A percentile compares a stretch with the other conserved stretches of the same genome.
Evolutionary conservation across 2,329 filamentous ascomycete genomes (phyloP).

Genomic region (Blumeriella jaapii): DNA sequence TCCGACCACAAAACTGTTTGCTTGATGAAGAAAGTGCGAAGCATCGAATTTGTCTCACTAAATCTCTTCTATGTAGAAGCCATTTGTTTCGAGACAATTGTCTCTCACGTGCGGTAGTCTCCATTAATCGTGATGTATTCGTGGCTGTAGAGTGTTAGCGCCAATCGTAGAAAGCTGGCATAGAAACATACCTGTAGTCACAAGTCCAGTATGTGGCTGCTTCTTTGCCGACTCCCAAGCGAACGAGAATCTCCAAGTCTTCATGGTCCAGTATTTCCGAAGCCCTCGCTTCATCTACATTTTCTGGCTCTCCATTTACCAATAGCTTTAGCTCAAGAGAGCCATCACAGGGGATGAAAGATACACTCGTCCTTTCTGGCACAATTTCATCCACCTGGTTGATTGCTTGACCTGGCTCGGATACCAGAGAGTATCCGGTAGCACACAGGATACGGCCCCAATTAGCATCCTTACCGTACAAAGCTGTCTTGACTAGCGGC

Average conservation of each 20-base stretch:
- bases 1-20: too few species aligned
- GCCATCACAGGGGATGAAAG: slow-evolving; percentile 69
- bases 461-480: slow-evolving; percentile 96
- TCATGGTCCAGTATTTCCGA: slow-evolving; percentile 68
- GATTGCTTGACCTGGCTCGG: slow-evolving; percentile 42
- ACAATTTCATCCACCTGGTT: slow-evolving; percentile 52
- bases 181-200: slow-evolving; percentile 63
- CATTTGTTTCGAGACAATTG: too few species aligned
- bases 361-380: slow-evolving; percentile 63
- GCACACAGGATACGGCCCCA: slow-evolving; percentile 97
- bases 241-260: slow-evolving; percentile 68
- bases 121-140: slow-evolving; percentile 61
- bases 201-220: slow-evolving; percentile 74
- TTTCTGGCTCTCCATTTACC: slow-evolving; percentile 69
- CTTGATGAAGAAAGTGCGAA: too few species aligned
- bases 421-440: slow-evolving; percentile 66
- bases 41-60: too few species aligned
- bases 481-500: slow-evolving; percentile 89
- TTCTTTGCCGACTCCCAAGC: slow-evolving; percentile 55
- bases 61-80: too few species aligned
- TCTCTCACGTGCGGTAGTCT: slow-evolving; percentile 54
- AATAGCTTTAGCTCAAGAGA: slow-evolving; percentile 64
- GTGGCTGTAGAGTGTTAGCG: slow-evolving; percentile 30
- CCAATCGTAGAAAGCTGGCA: not conserved
- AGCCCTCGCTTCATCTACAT: slow-evolving; percentile 64